Evolutionary conservation across 225 moss, liverwort and hornwort genomes (phyloP).

Genomic region (Pseudisothecium myosuroides): DNA sequence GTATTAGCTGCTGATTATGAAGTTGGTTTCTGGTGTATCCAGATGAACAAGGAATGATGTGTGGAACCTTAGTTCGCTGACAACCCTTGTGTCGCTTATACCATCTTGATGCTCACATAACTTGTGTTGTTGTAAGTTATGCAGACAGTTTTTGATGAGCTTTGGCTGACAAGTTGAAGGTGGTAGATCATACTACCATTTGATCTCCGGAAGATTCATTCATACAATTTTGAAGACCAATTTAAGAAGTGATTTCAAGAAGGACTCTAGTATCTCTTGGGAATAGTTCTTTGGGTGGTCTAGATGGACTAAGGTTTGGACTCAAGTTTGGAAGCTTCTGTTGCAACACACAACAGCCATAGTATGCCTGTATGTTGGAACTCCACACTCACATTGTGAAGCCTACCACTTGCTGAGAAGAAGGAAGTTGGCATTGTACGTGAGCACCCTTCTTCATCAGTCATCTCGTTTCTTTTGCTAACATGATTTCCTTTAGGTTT

Average conservation of each 20-base stretch:
- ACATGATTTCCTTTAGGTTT: fast-evolving
- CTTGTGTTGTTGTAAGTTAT: not conserved
- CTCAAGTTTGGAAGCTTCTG: not conserved
- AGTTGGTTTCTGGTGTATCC: not conserved
- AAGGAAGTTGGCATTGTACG: too few relatives aligned
- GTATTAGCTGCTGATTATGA: not conserved
- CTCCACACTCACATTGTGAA: not conserved
- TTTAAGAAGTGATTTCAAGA: not conserved
- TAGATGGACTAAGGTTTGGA: not conserved
- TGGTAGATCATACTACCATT: not conserved
- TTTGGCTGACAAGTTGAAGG: not conserved
- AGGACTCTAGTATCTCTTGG: not conserved
- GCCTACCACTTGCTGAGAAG: too few relatives aligned
- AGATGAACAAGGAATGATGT: not conserved
- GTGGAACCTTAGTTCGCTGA: not conserved
- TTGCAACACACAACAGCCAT: not conserved
- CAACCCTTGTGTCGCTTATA: not conserved
- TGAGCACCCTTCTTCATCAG: too few relatives aligned
- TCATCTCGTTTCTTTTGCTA: fast-evolving
- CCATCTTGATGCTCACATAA: not conserved
- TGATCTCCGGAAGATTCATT: not conserved
- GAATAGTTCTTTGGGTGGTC: not conserved
- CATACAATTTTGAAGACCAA: not conserved
- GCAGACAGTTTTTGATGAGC: not conserved
- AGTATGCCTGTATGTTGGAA: not conserved